Base-by-base conservation (phyloP, 768 basidiomycete species). In the Rhodosporidiobolus odoratus region DNA sequence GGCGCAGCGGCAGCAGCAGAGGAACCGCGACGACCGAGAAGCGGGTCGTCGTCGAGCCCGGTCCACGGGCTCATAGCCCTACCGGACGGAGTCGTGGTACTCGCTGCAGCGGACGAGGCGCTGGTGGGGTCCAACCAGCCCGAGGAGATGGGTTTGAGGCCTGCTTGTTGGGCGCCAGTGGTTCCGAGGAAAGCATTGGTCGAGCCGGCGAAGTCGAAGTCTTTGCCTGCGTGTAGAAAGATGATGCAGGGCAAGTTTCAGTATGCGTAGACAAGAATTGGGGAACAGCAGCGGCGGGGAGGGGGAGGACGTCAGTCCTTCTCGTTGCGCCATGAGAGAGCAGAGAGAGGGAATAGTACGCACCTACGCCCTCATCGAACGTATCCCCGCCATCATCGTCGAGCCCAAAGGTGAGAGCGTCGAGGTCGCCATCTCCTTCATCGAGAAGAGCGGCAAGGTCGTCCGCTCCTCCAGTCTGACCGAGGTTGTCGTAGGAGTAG, bases 321-420 rank as follows among this genome's bases (percentile, higher is more conserved):
- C 25, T n/a, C 25, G 21, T 25, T 15, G 34, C 7, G 27, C 19
- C 23, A 63, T n/a, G 35, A 12, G 40, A 23, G 25, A n/a, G 23
- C 12, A 13, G 30, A 4, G 27, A 0, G 17, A 16, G 47, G n/a
- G 45, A 47, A 47, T 12, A 25, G 25, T 13, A n/a, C 17, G 37
- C n/a, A 93, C 93, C 91, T 68, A 95, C 43, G 7, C 65, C 41
- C 1, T 52, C 41, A 48, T 48, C 85, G 73, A 78, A 81, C 41
- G 84, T 73, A 48, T 81, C 84, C 13, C 34, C 62, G 37, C 17
- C 38, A 13, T 23, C 50, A 4, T 50, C 41, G 40, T 43, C 41
- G 13, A 27, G 30, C 38, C 94, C 96, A 81, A 99, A 99, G 4
- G 96, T 99, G 82, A 95, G 92, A 80, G 95, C 92, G 81, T 99